Evolutionary conservation across 2,329 filamentous ascomycete genomes (phyloP).

Genomic region (Aspergillus sp.): DNA sequence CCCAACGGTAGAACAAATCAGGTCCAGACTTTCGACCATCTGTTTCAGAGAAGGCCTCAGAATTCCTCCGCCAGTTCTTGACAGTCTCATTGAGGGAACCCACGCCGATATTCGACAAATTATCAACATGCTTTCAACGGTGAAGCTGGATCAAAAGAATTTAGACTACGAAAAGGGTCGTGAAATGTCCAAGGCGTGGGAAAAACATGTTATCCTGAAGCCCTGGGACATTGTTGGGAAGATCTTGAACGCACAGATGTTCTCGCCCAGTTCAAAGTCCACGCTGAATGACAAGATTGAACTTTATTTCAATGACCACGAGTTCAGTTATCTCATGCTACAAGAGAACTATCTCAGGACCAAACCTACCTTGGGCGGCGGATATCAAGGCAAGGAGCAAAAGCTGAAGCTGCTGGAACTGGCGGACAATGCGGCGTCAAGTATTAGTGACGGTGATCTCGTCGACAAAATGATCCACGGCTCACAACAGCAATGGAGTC

Average conservation of each 20-base stretch:
- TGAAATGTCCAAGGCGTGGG: conserved; percentile 95
- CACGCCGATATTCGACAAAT: conserved; percentile 96
- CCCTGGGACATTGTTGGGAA: conserved; percentile 98
- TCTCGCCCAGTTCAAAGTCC: conserved; percentile 75
- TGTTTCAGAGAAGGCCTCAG: conserved; percentile 89
- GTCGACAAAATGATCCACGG: conserved; percentile 98
- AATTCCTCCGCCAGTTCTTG: conserved; percentile 77
- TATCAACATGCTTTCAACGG: conserved; percentile 96
- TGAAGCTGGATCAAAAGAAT: conserved; percentile 78
- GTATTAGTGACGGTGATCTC: conserved; percentile 94
- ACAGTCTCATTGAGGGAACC: conserved; percentile 91
- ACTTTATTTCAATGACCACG: conserved; percentile 98
- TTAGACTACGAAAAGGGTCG: conserved; percentile 87
- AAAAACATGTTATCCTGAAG: conserved; percentile 95
- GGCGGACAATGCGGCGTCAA: conserved; percentile 83
- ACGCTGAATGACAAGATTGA: conserved; percentile 98
- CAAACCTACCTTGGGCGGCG: conserved; percentile 66
- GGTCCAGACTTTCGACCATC: conserved; percentile 91
- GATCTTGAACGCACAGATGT: conserved; percentile 84
- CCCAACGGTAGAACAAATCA: conserved; percentile 86
- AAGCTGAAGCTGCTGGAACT: conserved; percentile 83
- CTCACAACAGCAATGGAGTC: conserved; percentile 94
- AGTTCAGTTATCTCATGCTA: conserved; percentile 96
- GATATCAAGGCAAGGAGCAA: conserved; percentile 65
- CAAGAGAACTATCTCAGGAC: conserved; percentile 96